Evolutionary conservation across 202 grass and related monocot genomes (phyloP).

Genomic region (Panicum hallii): DNA sequence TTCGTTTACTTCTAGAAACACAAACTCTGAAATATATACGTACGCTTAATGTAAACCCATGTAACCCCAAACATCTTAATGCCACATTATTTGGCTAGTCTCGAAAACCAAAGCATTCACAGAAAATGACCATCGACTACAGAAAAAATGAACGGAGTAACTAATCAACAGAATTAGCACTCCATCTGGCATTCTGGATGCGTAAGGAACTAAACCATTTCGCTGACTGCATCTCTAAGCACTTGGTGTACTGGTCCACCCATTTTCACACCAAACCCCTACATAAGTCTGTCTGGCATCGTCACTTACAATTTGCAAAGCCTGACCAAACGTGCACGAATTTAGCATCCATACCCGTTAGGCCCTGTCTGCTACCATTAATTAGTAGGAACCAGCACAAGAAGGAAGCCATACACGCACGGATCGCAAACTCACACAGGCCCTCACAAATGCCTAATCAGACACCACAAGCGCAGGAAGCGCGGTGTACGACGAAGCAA

Average conservation of each 20-base stretch:
- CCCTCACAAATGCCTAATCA: neutral
- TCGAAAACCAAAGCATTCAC: neutral
- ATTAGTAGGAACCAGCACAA: too few species aligned
- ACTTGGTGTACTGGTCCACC: too few species aligned
- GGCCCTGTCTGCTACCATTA: too few species aligned
- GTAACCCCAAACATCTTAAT: neutral
- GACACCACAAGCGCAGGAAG: neutral
- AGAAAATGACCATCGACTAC: neutral
- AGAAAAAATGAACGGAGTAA: neutral
- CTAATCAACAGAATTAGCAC: neutral
- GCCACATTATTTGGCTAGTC: conserved; percentile 8
- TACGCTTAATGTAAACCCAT: neutral
- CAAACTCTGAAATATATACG: neutral
- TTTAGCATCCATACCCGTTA: too few species aligned
- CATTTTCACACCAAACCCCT: too few species aligned
- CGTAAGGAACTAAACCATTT: neutral
- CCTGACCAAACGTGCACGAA: neutral
- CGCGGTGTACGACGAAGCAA: too few species aligned
- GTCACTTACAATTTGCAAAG: neutral
- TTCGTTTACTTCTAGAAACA: neutral
- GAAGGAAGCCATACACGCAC: neutral
- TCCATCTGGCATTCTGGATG: neutral
- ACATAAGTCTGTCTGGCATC: too few species aligned
- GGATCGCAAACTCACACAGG: neutral
- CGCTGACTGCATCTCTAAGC: too few species aligned